Evolutionary conservation across 192 early-diverging fungal genomes (phyloP), one percentile per base, ranked within the genome.

Genomic region (Entomortierella beljakovae): DNA sequence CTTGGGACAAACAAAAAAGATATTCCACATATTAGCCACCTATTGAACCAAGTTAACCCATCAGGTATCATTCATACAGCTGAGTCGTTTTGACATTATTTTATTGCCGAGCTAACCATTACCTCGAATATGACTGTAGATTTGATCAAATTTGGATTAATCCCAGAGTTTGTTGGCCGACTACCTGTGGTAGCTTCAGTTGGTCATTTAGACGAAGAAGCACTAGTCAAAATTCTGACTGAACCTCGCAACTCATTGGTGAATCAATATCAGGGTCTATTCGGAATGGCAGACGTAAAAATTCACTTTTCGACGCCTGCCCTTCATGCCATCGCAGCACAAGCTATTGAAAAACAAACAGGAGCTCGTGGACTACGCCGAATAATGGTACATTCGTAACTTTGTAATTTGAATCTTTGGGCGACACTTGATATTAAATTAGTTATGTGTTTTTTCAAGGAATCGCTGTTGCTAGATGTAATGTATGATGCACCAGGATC

Each of bases 81-180:
- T 31, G 18, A 32, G 23, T 8, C 13, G 6, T 8, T 38, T 38
- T 38, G 37, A 38, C n/a, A n/a, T n/a, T n/a, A n/a, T n/a, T n/a
- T n/a, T n/a, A n/a, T n/a, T n/a, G n/a, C n/a, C n/a, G n/a, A n/a
- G n/a, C n/a, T n/a, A n/a, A n/a, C n/a, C n/a, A n/a, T n/a, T n/a
- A n/a, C n/a, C n/a, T n/a, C n/a, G n/a, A n/a, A n/a, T n/a, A n/a
- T n/a, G n/a, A n/a, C n/a, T 58, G 6, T 83, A 79, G 95, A 96
- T 68, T 62, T 95, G 68, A 90, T 95, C 59, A 92, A 92, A 65
- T 96, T 90, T 76, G 95, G 95, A 4, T 75, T 96, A 29, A 95
- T 96, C 56, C 95, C 95, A 13, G 95, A 96, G 77, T 94, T 96
- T 64, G 90, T 96, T 32, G 95, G 94, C 49, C 84, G 95, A n/a